phyloP scores from a whole-genome alignment of 2,329 filamentous ascomycete genomes.

The Grosmannia penicillata region DNA sequence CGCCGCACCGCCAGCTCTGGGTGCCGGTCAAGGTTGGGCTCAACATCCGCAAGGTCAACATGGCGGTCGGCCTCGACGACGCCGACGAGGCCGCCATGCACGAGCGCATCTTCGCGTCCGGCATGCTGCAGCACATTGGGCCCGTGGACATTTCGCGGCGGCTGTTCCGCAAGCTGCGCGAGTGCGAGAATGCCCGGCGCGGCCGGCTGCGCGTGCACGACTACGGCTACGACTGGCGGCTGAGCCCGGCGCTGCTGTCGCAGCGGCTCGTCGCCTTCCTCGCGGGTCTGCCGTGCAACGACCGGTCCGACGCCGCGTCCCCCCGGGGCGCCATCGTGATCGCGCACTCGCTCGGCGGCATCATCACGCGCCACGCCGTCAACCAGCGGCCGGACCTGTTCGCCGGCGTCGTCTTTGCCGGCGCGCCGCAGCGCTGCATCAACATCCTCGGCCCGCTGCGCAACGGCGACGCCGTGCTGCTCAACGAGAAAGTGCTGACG shows the following conservation, averaged over 20 bases:
- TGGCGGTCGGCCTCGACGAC: constrained; percentile 69
- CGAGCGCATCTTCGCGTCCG: constrained; percentile 67
- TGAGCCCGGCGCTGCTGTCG: constrained; percentile 68
- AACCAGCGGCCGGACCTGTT: constrained; percentile 78
- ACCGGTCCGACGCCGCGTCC: constrained; percentile 24
- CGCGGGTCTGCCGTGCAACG: constrained; percentile 60
- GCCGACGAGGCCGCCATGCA: constrained; percentile 77
- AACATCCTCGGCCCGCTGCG: constrained; percentile 83
- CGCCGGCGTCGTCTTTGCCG: constrained; percentile 72
- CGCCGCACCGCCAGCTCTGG: constrained; percentile 80
- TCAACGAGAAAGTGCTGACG: constrained; percentile 80
- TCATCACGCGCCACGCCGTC: constrained; percentile 78
- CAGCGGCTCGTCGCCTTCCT: constrained; percentile 59
- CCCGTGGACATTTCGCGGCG: constrained; percentile 79
- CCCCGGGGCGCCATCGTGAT: constrained; percentile 63
- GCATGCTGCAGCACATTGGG: constrained; percentile 83
- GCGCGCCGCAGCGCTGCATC: constrained; percentile 71
- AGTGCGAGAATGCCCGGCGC: constrained; percentile 55
- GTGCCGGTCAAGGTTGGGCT: constrained; percentile 86
- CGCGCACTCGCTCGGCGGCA: constrained; percentile 73
- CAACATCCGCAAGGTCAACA: constrained; percentile 79
- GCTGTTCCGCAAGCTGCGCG: constrained; percentile 62
- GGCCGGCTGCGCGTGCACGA: constrained; percentile 71
- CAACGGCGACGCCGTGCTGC: constrained; percentile 81
- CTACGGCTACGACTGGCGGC: constrained; percentile 89